Percentiles rank a stretch among this genome's conserved stretches.
These are phyloP conservation scores for Aspergillus carlsbadensis DNA, from an alignment of 495 filamentous ascomycete genomes.

Conservation along the genomic window DNA sequence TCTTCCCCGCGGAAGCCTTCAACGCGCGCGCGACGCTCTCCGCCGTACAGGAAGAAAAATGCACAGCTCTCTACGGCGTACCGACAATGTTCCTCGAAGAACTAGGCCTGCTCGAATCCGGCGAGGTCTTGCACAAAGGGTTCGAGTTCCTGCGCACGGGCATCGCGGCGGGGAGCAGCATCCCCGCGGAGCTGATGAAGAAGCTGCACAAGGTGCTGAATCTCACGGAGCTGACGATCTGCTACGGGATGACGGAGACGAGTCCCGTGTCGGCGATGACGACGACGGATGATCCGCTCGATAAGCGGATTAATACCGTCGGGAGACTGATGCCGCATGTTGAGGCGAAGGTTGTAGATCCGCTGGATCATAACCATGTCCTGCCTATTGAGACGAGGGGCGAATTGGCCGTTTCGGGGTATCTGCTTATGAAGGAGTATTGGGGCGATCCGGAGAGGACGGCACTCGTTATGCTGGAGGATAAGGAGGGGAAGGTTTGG, in stretches of 20 bases:
- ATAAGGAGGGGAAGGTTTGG: slow-evolving; percentile 62
- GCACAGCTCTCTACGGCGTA: slow-evolving; percentile 88
- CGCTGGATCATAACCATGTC: slow-evolving; percentile 51
- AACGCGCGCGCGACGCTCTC: slow-evolving; percentile 70
- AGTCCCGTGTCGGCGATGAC: slow-evolving; percentile 93
- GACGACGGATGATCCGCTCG: slow-evolving; percentile 73
- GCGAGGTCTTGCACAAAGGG: slow-evolving; percentile 51
- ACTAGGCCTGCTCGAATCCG: slow-evolving; percentile 65
- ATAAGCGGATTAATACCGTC: slow-evolving; percentile 75
- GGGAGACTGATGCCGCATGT: slow-evolving; percentile 80
- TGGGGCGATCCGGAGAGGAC: slow-evolving; percentile 72
- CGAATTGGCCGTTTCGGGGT: slow-evolving; percentile 82
- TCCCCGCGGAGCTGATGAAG: slow-evolving; percentile 83
- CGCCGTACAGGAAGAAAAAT: slow-evolving; percentile 70
- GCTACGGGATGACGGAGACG: slow-evolving; percentile 99
- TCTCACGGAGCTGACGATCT: slow-evolving; percentile 83
- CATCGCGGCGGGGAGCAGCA: slow-evolving; percentile 84
- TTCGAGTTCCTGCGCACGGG: slow-evolving; percentile 78
- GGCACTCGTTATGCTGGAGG: slow-evolving; percentile 64
- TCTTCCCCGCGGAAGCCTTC: slow-evolving; percentile 87
- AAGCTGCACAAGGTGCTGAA: slow-evolving; percentile 74
- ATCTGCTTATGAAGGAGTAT: slow-evolving; percentile 88
- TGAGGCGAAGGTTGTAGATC: slow-evolving; percentile 78
- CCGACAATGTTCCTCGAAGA: slow-evolving; percentile 96
- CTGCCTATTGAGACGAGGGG: slow-evolving; percentile 67